Conservation (phyloP, 768 basidiomycete genomes). For the Rhizopogon vesiculosus region DNA sequence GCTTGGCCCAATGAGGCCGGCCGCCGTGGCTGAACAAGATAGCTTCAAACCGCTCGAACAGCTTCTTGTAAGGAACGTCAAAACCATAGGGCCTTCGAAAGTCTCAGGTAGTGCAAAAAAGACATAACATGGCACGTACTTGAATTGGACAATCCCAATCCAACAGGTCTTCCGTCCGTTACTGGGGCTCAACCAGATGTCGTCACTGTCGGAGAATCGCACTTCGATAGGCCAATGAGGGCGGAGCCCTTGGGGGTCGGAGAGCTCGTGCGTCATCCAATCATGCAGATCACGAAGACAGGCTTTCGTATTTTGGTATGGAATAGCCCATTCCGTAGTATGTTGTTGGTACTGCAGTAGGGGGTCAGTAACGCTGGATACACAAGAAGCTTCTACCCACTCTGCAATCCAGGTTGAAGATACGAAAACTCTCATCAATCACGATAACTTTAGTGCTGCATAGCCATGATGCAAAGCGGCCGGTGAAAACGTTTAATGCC, state of each 20-base stretch:
- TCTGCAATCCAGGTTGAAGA: conserved; percentile 93
- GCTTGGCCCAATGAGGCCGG: conserved; percentile 98
- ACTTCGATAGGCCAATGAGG: conserved; percentile 94
- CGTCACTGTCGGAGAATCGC: conserved; percentile 81
- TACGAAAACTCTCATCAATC: conserved; percentile 72
- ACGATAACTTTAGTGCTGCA: conserved; percentile 47
- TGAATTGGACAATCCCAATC: conserved; percentile 98
- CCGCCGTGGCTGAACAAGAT: conserved; percentile 70
- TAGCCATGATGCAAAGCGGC: conserved; percentile 66
- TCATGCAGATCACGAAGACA: conserved; percentile 68
- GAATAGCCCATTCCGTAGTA: conserved; percentile 94
- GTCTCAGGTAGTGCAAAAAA: conserved; percentile 2
- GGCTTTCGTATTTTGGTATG: conserved; percentile 56
- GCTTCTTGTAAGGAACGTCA: conserved; percentile 72
- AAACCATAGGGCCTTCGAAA: conserved; percentile 73
- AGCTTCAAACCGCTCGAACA: conserved; percentile 73
- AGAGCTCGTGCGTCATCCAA: conserved; percentile 67
- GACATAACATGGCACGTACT: conserved; percentile 47
- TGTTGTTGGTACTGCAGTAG: conserved; percentile 74
- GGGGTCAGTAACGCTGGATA: conserved; percentile 7
- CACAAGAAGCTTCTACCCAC: conserved; percentile 40
- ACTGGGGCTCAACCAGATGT: conserved; percentile 93
- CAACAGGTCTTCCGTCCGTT: conserved; percentile 77
- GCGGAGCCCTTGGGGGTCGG: conserved; percentile 67
- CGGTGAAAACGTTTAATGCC: conserved; percentile 58